Percentiles rank a stretch among this genome's conserved stretches.
Evolutionary conservation across 495 filamentous ascomycete species (phyloP).

Genomic region (Talaromyces proteolyticus): DNA sequence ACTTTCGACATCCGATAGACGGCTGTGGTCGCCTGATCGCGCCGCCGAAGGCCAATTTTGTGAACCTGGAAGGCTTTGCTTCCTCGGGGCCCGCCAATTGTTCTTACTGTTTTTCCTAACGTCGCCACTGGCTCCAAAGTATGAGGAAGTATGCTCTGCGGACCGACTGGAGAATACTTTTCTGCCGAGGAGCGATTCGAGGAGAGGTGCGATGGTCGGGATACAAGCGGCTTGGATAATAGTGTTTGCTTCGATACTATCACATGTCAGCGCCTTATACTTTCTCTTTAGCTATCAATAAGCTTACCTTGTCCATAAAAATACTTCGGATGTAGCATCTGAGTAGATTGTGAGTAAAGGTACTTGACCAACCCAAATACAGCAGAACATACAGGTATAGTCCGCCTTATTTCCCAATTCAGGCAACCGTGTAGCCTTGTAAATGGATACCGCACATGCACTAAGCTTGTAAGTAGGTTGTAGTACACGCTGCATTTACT

Average conservation of each 20-base stretch:
- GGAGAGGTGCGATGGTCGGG: slow-evolving; percentile 36
- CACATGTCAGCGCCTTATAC: neutral
- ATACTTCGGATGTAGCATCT: slow-evolving; percentile 27
- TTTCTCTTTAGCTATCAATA: neutral
- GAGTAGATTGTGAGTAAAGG: slow-evolving; percentile 2
- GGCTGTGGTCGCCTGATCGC: neutral
- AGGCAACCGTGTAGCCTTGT: slow-evolving; percentile 36
- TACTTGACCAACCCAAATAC: neutral
- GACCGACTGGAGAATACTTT: neutral
- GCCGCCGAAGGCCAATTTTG: neutral
- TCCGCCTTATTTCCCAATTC: slow-evolving; percentile 25
- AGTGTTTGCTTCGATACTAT: slow-evolving; percentile 38
- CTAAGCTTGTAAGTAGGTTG: neutral
- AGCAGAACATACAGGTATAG: slow-evolving; percentile 28
- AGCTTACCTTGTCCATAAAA: slow-evolving; percentile 39
- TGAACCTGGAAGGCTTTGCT: neutral
- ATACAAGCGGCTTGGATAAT: slow-evolving; percentile 45
- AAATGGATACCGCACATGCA: slow-evolving; percentile 19
- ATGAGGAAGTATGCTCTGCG: neutral
- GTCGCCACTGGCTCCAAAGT: neutral
- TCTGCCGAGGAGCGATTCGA: slow-evolving; percentile 23
- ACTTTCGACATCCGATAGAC: neutral
- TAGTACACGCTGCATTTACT: neutral
- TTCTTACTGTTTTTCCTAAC: neutral
- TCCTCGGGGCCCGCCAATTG: neutral